phyloP scores from a whole-genome alignment of 2,329 filamentous ascomycete species.

The Phyllosticta ampelicida region DNA sequence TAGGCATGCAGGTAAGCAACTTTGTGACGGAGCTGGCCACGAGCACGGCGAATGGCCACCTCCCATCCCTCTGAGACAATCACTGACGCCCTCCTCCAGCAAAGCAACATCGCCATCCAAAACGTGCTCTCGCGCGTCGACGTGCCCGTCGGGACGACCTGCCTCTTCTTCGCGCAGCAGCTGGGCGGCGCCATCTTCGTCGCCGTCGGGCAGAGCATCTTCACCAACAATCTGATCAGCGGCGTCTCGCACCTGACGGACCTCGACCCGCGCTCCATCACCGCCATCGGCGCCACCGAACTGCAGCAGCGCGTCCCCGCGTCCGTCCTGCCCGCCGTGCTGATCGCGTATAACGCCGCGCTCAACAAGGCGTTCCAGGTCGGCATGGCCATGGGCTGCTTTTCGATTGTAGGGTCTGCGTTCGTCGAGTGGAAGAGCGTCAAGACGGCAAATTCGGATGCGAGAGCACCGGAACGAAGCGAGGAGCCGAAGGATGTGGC shows the following conservation, averaged over 20 bases:
- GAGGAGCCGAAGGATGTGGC: neutral
- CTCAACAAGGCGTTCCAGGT: conserved; percentile 51
- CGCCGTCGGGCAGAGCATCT: conserved; percentile 40
- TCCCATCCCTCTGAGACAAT: neutral
- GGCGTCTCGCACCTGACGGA: conserved; percentile 18
- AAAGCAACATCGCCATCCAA: conserved; percentile 36
- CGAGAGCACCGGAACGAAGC: neutral
- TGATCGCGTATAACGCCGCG: conserved; percentile 46
- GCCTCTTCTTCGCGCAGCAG: conserved; percentile 39
- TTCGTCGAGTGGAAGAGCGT: conserved; percentile 56
- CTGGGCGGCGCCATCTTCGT: conserved; percentile 40
- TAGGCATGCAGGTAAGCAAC: conserved; percentile 29
- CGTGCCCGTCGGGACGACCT: conserved; percentile 35
- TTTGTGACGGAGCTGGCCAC: too few relatives aligned
- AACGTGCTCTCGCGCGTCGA: conserved; percentile 32
- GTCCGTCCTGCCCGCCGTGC: conserved; percentile 49
- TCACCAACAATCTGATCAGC: conserved; percentile 37
- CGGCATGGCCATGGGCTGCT: conserved; percentile 44
- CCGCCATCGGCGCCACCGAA: conserved; percentile 14
- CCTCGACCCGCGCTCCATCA: conserved; percentile 27
- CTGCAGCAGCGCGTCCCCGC: conserved; percentile 26
- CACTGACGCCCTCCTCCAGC: conserved; percentile 16
- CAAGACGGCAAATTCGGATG: conserved; percentile 40
- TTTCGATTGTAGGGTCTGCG: conserved; percentile 42
- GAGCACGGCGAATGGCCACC: too few relatives aligned